phyloP scores from a whole-genome alignment of 805 yeast species.

The Cyberlindnera bimundalis region DNA sequence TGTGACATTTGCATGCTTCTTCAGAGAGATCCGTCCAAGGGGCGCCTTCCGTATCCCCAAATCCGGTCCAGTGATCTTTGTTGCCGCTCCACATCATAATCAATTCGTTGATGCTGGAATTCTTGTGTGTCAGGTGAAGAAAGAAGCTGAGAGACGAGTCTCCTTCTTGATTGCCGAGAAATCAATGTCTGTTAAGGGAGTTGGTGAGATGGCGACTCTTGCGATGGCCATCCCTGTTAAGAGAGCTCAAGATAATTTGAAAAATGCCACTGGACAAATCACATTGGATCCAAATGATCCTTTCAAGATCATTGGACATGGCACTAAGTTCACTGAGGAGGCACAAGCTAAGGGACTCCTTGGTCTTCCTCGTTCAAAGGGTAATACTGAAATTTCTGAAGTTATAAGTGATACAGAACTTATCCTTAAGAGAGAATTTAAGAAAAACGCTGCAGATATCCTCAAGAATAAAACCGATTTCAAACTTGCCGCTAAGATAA shows the following conservation, averaged over 20 bases:
- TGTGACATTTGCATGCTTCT: constrained; percentile 61
- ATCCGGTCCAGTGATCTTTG: constrained; percentile 83
- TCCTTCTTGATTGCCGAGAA: constrained; percentile 84
- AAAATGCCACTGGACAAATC: constrained; percentile 63
- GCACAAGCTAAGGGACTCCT: constrained; percentile 64
- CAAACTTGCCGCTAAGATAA: constrained; percentile 78
- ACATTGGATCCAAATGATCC: constrained; percentile 52
- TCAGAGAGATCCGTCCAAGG: constrained; percentile 83
- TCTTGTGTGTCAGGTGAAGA: constrained; percentile 75
- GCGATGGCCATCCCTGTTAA: constrained; percentile 87
- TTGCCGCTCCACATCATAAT: constrained; percentile 97
- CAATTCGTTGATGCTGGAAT: constrained; percentile 81
- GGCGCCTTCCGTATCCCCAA: constrained; percentile 75
- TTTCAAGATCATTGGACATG: constrained; percentile 54
- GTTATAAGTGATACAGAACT: constrained; percentile 72
- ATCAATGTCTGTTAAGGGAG: constrained; percentile 59
- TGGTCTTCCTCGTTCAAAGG: constrained; percentile 74
- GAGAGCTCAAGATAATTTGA: constrained; percentile 85
- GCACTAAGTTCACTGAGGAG: constrained; percentile 57
- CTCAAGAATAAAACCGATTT: constrained; percentile 52
- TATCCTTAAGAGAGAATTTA: constrained; percentile 65
- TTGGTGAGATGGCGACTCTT: constrained; percentile 73
- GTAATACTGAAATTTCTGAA: constrained; percentile 66
- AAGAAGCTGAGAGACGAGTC: constrained; percentile 62
- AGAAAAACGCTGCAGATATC: constrained; percentile 41